Base-by-base conservation (phyloP, 1,284 basidiomycete genomes). In the Tilletia walkeri region DNA sequence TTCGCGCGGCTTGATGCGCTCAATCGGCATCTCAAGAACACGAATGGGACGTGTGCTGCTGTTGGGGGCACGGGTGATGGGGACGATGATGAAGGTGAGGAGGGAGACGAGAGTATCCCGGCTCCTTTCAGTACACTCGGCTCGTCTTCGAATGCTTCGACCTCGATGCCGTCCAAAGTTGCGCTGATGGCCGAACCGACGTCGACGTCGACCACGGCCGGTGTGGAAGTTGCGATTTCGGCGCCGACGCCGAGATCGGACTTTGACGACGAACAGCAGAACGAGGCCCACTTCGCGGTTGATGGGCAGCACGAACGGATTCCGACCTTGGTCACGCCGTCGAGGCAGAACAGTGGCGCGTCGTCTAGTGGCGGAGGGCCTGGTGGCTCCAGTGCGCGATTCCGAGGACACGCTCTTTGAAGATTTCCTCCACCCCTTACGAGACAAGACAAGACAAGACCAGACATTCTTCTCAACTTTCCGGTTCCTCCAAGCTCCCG, bases 1-100 rank as follows among this genome's bases (percentile, higher is more conserved):
- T 96, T 97, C 86, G 95, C 94, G 79, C 87, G 94, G 69, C 86
- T 94, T 78, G 94, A 97, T 85, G 94, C 94, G 20, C 87, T 97
- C 72, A 95, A 95, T 80, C 82, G 87, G 66, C 86, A 87, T 78
- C 69, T 67, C 34, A 59, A 39, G 41, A 63, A 50, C 48, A 67
- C 48, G 49, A 67, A 66, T 24, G 65, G 45, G 30, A 24, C 45
- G 9, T 49, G 65, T 48, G 65, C 65, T 20, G 65, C 41, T 39
- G 36, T 12, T 10, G 36, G 6, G 30, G 59, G 59, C 14, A 20
- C 30, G 16, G 59, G 59, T 4, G 59, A 63, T 16, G 50, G 16
- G 50, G 59, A 63, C 20, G 59, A 41, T 16, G 59, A 63, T 18
- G 59, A 63, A 34, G 59, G 39, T 3, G 59, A n/a, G 20, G 59